Evolutionary conservation across 129 eudicot genomes (phyloP).

Genomic region (Artemisia argyi): DNA sequence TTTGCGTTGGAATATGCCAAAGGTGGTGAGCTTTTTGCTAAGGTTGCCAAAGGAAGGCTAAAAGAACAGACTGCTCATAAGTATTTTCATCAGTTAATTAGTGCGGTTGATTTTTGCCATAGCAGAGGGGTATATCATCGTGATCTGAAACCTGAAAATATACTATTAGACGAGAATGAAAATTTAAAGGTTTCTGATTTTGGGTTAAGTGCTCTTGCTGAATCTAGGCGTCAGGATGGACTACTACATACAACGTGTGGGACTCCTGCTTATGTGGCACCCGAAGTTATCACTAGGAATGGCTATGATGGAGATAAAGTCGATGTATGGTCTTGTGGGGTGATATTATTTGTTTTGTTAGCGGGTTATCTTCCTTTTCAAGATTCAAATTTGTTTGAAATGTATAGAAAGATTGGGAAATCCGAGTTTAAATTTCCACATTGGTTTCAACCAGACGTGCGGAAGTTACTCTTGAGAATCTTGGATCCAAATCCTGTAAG

Average conservation of each 20-base stretch:
- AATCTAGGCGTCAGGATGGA: slow-evolving; percentile 75
- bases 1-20: slow-evolving; percentile 72
- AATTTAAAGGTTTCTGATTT: slow-evolving; percentile 86
- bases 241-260: slow-evolving; percentile 90
- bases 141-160: slow-evolving; percentile 84
- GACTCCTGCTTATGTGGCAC: slow-evolving; percentile 95
- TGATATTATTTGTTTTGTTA: slow-evolving; percentile 63
- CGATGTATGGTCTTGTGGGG: slow-evolving; percentile 87
- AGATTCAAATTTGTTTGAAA: slow-evolving; percentile 77
- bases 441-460: slow-evolving; percentile 61
- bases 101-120: slow-evolving; percentile 83
- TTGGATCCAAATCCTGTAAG: slow-evolving; percentile 78
- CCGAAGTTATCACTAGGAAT: slow-evolving; percentile 58
- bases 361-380: slow-evolving; percentile 95
- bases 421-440: slow-evolving; percentile 68
- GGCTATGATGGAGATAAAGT: slow-evolving; percentile 78
- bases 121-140: slow-evolving; percentile 92
- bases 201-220: slow-evolving; percentile 86
- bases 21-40: slow-evolving; percentile 90
- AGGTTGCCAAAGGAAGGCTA: slow-evolving; percentile 75
- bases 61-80: slow-evolving; percentile 71
- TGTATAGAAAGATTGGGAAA: slow-evolving; percentile 88
- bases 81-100: slow-evolving; percentile 70
- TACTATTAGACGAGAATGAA: slow-evolving; percentile 75
- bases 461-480: slow-evolving; percentile 49